Evolutionary conservation across 176 grass and related monocot genomes (phyloP), one percentile per base, ranked within the genome.

Genomic region (Oryza glumipatula): DNA sequence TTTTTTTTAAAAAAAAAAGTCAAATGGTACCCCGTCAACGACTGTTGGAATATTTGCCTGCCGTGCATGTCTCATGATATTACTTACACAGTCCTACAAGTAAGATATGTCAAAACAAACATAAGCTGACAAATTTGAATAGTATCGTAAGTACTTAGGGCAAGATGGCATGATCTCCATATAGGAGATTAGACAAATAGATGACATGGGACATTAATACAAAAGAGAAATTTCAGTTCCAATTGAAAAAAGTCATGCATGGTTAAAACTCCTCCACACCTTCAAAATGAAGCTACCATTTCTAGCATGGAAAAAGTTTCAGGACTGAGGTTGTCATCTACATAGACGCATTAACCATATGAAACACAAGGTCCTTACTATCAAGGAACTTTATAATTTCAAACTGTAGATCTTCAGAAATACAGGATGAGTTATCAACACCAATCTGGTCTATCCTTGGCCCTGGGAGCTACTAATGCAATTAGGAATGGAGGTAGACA

Each of bases 21-120:
- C 15, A 52, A 86, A 48, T 51, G 21, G 69, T 94, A 98, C 96
- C 76, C 93, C 96, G 90, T 98, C 96, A 80, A 98, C 83, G 74
- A 95, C 83, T 26, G 72, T 94, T 71, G 96, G 93, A 70, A 98
- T 89, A 71, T 88, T 94, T 77, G 80, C 83, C 78, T 90, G 76
- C 13, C 74, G 76, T 69, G 95, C 89, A 73, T 87, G 91, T 80
- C 74, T 94, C 85, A 98, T 86, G 66, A 98, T 98, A 72, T 84
- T 85, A 87, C 89, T 81, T 32, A 95, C 91, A 76, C 96, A 98
- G 81, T 95, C 87, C 96, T 98, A 85, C 30, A 88, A 49, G 76
- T 65, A 91, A 72, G 80, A 81, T 22, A 80, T 52, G 52, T 86
- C 7, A 72, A 72, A 72, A 1, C 12, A 66, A 77, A 72, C 7